These are phyloP conservation scores for Epichloe brachyelytri DNA, from an alignment of 2,329 filamentous ascomycete species.

Conservation along the genomic window DNA sequence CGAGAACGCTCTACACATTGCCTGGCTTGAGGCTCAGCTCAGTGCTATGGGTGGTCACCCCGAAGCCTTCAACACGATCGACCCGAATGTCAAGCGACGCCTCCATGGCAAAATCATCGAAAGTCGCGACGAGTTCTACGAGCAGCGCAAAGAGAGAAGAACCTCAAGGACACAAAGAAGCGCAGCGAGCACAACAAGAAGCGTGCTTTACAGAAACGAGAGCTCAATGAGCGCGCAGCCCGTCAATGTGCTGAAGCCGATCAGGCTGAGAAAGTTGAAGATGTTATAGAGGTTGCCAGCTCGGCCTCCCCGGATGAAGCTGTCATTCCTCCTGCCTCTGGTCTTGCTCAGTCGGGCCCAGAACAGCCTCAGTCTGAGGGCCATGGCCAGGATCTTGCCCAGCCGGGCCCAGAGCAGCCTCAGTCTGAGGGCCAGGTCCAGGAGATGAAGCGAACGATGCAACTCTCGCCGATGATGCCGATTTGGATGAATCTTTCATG, in stretches of 20 bases:
- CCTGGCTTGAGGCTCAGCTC: conserved; percentile 5
- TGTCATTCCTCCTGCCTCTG: background rate
- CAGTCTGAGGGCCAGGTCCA: background rate
- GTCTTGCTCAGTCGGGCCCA: background rate
- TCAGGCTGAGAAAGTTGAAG: background rate
- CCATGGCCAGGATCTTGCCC: background rate
- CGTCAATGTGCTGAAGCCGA: conserved; percentile 1
- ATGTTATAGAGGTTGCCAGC: background rate
- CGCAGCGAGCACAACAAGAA: conserved; percentile 2
- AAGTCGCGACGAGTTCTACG: background rate
- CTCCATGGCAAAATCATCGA: background rate
- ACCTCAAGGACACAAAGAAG: background rate
- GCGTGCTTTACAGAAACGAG: conserved; percentile 3
- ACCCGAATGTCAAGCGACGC: background rate
- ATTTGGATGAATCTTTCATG: background rate
- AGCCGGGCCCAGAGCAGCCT: background rate
- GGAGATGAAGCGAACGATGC: background rate
- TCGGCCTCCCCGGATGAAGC: background rate
- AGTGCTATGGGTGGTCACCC: conserved; percentile 2
- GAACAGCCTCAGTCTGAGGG: background rate
- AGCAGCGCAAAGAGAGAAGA: conserved; percentile 1
- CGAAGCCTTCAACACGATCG: conserved; percentile 1
- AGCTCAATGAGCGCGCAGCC: conserved; percentile 3
- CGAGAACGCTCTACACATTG: conserved; percentile 3
- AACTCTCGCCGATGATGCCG: background rate